phyloP scores from a whole-genome alignment of 2,329 filamentous ascomycete genomes.

The Hymenoscyphus fructigenus region DNA sequence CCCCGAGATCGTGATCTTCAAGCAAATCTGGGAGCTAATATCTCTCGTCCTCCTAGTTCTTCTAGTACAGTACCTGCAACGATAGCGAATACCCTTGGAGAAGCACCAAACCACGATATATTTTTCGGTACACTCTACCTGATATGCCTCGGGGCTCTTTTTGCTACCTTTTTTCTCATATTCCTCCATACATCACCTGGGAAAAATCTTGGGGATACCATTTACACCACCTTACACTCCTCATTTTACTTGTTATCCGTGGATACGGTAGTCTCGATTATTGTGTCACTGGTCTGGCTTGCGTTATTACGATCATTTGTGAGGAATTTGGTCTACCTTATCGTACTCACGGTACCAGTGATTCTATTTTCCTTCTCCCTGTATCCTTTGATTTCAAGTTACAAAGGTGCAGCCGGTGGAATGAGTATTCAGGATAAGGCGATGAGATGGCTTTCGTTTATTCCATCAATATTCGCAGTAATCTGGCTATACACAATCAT shows the following conservation, averaged over 20 bases:
- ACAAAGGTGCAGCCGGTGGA: conserved; percentile 74
- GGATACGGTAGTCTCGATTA: conserved; percentile 85
- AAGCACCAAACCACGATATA: conserved; percentile 78
- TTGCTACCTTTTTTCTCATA: conserved; percentile 86
- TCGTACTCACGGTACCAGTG: conserved; percentile 80
- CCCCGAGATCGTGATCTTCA: conserved; percentile 27
- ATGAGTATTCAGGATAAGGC: conserved; percentile 77
- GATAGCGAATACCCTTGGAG: conserved; percentile 58
- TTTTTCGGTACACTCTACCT: conserved; percentile 92
- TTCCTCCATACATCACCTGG: conserved; percentile 82
- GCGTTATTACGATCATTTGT: conserved; percentile 86
- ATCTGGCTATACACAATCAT: conserved; percentile 84
- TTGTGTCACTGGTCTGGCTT: conserved; percentile 89
- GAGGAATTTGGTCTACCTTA: conserved; percentile 74
- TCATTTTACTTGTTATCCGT: conserved; percentile 88
- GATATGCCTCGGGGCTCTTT: conserved; percentile 77
- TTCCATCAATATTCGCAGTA: conserved; percentile 71
- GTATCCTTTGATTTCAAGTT: conserved; percentile 89
- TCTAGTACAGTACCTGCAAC: conserved; percentile 48
- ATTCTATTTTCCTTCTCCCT: conserved; percentile 87
- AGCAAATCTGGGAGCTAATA: conserved; percentile 19
- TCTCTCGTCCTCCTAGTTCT: conserved; percentile 32
- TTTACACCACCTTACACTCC: conserved; percentile 83
- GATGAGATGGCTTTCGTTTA: conserved; percentile 83
- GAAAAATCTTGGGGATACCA: conserved; percentile 81